phyloP scores from a whole-genome alignment of 805 yeast species.

The Pichia ethanolica region DNA sequence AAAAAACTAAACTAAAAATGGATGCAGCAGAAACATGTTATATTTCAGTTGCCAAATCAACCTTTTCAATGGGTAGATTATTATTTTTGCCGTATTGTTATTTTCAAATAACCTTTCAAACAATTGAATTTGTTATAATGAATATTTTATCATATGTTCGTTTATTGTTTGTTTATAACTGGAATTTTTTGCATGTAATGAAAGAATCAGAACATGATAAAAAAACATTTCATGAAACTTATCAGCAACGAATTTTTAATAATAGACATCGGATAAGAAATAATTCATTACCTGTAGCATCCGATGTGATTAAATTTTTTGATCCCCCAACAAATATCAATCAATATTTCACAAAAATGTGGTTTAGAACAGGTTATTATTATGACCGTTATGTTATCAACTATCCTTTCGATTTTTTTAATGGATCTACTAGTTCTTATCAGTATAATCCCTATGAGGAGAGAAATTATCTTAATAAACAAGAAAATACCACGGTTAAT shows the following conservation, averaged over 20 bases:
- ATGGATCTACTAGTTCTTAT: constrained; percentile 4
- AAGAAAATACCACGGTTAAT: background rate
- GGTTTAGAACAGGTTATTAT: constrained; percentile 32
- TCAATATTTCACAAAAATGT: constrained; percentile 17
- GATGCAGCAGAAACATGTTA: constrained; percentile 5
- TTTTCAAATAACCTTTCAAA: constrained; percentile 18
- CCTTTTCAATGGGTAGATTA: constrained; percentile 20
- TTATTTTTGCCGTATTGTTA: constrained; percentile 19
- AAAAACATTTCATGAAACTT: constrained; percentile 15
- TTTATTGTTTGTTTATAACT: constrained; percentile 17
- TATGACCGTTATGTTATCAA: constrained; percentile 33
- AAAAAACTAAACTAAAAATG: background rate
- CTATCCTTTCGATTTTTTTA: constrained; percentile 19
- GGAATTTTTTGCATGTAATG: constrained; percentile 19
- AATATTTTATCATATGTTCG: constrained; percentile 15
- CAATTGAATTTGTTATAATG: constrained; percentile 11
- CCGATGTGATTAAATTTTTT: constrained; percentile 15
- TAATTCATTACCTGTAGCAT: constrained; percentile 15
- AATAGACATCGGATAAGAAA: constrained; percentile 16
- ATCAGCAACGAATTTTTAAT: constrained; percentile 15
- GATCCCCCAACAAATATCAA: constrained; percentile 17
- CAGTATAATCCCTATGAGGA: background rate
- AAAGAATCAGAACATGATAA: constrained; percentile 18
- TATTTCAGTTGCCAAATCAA: background rate
- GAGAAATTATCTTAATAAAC: background rate